These are phyloP conservation scores for Afroboletus lepidellus DNA, from an alignment of 1,284 basidiomycete species.

Conservation along the genomic window DNA sequence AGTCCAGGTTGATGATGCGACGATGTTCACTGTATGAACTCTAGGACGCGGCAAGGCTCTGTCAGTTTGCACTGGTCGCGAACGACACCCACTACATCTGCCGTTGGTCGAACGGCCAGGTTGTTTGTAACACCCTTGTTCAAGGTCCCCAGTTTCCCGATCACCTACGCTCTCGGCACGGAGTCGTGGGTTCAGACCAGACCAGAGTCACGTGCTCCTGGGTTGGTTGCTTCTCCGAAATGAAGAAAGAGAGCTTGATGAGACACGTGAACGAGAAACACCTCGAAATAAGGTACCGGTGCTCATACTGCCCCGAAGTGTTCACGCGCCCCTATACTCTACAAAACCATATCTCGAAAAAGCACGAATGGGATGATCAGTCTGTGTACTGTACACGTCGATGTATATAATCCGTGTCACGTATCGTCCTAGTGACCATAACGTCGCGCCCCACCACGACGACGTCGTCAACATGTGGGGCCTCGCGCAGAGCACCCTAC, in stretches of 20 bases:
- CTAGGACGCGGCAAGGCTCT: constrained; percentile 13
- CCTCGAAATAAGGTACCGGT: constrained; percentile 20
- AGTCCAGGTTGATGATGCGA: too few relatives aligned
- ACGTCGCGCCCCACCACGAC: too few relatives aligned
- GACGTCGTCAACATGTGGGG: constrained; percentile 89
- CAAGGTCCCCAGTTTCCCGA: constrained; percentile 19
- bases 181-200: constrained; percentile 19
- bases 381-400: too few relatives aligned
- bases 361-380: too few relatives aligned
- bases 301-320: constrained; percentile 18
- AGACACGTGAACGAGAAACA: constrained; percentile 31
- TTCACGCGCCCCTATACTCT: constrained; percentile 32
- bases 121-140: constrained; percentile 6
- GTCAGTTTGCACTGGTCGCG: neutral
- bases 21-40: constrained; percentile 3
- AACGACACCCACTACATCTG: constrained; percentile 15
- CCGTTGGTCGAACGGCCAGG: constrained; percentile 8
- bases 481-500: constrained; percentile 76
- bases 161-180: constrained; percentile 25
- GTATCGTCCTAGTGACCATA: too few relatives aligned
- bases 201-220: constrained; percentile 14
- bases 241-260: constrained; percentile 33
- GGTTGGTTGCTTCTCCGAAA: constrained; percentile 11
- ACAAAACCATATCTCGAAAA: constrained; percentile 13
- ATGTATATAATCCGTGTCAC: too few relatives aligned